phyloP scores from a whole-genome alignment of 352 stramenopile genomes.

The Phytophthora macrochlamydospora region DNA sequence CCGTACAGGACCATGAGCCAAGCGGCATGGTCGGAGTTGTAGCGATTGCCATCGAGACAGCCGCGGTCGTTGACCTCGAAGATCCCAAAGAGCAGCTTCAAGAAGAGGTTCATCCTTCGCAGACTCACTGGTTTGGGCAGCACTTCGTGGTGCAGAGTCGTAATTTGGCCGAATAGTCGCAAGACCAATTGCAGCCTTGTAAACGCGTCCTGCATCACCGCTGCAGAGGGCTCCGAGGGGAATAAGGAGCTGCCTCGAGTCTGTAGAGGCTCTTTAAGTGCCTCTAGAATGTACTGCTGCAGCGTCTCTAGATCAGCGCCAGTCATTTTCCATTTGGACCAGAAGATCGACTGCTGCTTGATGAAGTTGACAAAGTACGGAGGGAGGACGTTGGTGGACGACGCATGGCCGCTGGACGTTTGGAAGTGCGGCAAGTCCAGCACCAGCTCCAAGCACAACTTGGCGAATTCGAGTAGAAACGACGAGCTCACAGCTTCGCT shows the following conservation, averaged over 20 bases:
- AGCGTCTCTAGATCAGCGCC: slow-evolving; percentile 59
- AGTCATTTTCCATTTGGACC: slow-evolving; percentile 78
- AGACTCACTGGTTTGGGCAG: slow-evolving; percentile 57
- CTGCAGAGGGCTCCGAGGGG: slow-evolving; percentile 44
- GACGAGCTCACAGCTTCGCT: slow-evolving; percentile 63
- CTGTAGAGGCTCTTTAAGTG: slow-evolving; percentile 59
- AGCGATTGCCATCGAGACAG: slow-evolving; percentile 36
- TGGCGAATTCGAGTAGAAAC: slow-evolving; percentile 74
- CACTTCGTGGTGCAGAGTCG: slow-evolving; percentile 58
- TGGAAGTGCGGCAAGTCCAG: slow-evolving; percentile 80
- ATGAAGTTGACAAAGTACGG: slow-evolving; percentile 90
- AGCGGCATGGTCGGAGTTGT: slow-evolving; percentile 40
- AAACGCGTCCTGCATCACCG: slow-evolving; percentile 82
- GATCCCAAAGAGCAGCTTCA: slow-evolving; percentile 54
- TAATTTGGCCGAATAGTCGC: slow-evolving; percentile 66
- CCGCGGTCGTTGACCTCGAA: slow-evolving; percentile 75
- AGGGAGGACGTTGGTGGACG: slow-evolving; percentile 71
- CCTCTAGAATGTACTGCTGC: slow-evolving; percentile 61
- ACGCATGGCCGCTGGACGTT: slow-evolving; percentile 42
- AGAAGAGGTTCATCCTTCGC: slow-evolving; percentile 53
- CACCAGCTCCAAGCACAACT: slow-evolving; percentile 78
- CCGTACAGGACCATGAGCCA: slow-evolving; percentile 79
- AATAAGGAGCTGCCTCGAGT: slow-evolving; percentile 36
- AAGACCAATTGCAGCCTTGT: slow-evolving; percentile 71
- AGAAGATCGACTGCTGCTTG: slow-evolving; percentile 75